Conservation (phyloP, 2,329 filamentous ascomycete species). For the Berkeleyomyces rouxiae region DNA sequence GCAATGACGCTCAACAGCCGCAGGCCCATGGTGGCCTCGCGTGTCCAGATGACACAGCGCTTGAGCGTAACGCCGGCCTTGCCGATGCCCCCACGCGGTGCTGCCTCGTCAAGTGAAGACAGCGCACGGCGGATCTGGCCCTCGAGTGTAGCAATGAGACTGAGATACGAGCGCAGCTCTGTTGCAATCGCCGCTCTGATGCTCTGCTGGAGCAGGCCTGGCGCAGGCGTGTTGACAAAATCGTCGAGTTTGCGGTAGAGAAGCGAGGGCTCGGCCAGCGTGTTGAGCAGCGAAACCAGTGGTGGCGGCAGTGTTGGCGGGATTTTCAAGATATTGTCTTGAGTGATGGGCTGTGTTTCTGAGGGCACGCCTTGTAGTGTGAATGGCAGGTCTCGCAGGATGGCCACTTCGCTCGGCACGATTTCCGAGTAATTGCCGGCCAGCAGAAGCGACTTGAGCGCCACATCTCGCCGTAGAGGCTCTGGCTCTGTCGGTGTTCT, state of each 20-base stretch:
- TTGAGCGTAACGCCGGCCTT: constrained; percentile 88
- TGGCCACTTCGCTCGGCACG: constrained; percentile 45
- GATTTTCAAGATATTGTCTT: constrained; percentile 52
- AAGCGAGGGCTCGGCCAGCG: constrained; percentile 82
- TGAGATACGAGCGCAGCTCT: constrained; percentile 78
- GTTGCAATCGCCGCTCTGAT: constrained; percentile 69
- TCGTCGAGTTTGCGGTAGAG: constrained; percentile 65
- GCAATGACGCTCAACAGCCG: constrained; percentile 88
- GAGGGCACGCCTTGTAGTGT: constrained; percentile 87
- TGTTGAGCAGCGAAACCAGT: constrained; percentile 72
- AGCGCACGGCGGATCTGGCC: constrained; percentile 77
- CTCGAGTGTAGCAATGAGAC: constrained; percentile 80
- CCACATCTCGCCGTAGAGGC: constrained; percentile 30
- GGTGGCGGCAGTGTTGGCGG: constrained; percentile 69
- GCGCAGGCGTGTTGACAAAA: constrained; percentile 67
- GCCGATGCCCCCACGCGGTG: constrained; percentile 53
- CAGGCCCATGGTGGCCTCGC: constrained; percentile 90
- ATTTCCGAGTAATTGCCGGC: constrained; percentile 40
- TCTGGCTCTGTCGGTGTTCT: constrained; percentile 17
- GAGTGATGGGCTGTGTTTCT: constrained; percentile 60
- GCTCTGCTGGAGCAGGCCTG: constrained; percentile 81
- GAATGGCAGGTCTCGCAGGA: constrained; percentile 72
- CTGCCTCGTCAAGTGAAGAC: constrained; percentile 50
- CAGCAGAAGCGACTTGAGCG: constrained; percentile 39
- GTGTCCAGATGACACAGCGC: constrained; percentile 89